phyloP scores from a whole-genome alignment of 805 yeast genomes.

The Isabelozyma rhagii region DNA sequence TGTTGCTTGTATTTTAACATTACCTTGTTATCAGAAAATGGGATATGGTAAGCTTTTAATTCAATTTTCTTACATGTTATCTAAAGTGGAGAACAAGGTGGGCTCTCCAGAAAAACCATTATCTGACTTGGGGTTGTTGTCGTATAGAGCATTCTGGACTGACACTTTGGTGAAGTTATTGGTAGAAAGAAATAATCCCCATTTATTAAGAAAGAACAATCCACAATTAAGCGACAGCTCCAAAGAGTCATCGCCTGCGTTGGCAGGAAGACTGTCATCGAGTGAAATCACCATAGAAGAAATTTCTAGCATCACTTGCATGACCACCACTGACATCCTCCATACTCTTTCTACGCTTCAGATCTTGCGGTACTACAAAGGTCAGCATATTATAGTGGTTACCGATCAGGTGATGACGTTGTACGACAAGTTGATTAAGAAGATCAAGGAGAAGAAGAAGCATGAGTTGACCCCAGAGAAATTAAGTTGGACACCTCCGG shows the following conservation, averaged over 20 bases:
- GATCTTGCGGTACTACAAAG: constrained; percentile 88
- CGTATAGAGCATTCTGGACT: constrained; percentile 96
- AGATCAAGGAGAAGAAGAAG: constrained; percentile 61
- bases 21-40: constrained; percentile 94
- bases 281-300: constrained; percentile 83
- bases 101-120: constrained; percentile 98
- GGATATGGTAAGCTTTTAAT: constrained; percentile 92
- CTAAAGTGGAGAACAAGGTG: constrained; percentile 81
- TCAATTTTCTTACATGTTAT: constrained; percentile 88
- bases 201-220: constrained; percentile 35
- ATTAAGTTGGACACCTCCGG: constrained; percentile 92
- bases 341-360: constrained; percentile 91
- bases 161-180: constrained; percentile 77
- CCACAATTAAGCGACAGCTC: constrained; percentile 33
- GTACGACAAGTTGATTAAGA: constrained; percentile 59
- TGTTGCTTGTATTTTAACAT: constrained; percentile 92
- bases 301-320: constrained; percentile 77
- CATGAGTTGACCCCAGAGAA: constrained; percentile 71
- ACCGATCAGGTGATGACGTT: constrained; percentile 78
- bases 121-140: constrained; percentile 87
- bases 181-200: constrained; percentile 52
- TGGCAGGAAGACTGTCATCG: constrained; percentile 8
- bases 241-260: constrained; percentile 19
- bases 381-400: constrained; percentile 85
- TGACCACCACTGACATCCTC: constrained; percentile 94